A percentile compares a stretch with the other conserved stretches of the same genome.
Conservation (phyloP, 306 rosid genomes). For the Acacia confusa region DNA sequence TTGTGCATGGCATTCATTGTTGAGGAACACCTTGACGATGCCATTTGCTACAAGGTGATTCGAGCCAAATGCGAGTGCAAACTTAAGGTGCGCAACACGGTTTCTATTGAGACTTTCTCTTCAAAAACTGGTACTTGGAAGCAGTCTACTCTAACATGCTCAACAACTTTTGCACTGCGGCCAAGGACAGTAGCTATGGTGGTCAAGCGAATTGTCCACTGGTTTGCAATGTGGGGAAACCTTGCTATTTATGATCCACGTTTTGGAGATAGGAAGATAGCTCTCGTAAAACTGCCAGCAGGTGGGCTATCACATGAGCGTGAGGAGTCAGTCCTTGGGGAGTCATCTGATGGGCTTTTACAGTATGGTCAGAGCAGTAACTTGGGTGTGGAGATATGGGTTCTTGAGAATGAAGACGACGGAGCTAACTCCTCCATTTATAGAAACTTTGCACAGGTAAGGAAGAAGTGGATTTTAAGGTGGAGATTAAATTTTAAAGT, state of each 20-base stretch:
- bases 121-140: constrained; percentile 70
- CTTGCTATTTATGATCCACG: constrained; percentile 74
- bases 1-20: constrained; percentile 64
- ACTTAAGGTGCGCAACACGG: constrained; percentile 54
- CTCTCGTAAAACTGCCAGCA: constrained; percentile 52
- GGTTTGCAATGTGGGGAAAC: constrained; percentile 69
- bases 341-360: constrained; percentile 69
- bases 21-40: constrained; percentile 45
- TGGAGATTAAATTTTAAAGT: constrained; percentile 49
- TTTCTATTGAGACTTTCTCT: constrained; percentile 79
- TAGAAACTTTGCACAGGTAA: constrained; percentile 31
- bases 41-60: constrained; percentile 52
- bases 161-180: constrained; percentile 54
- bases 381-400: constrained; percentile 74
- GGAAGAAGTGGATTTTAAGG: constrained; percentile 50
- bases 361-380: constrained; percentile 76
- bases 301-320: constrained; percentile 56
- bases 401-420: constrained; percentile 49
- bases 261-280: constrained; percentile 56
- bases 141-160: constrained; percentile 65
- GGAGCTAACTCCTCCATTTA: constrained; percentile 27
- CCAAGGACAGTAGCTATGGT: constrained; percentile 67
- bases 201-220: constrained; percentile 61
- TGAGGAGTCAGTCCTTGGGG: constrained; percentile 73
- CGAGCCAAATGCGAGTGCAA: constrained; percentile 72